Percentiles rank a stretch among this genome's conserved stretches.
Conservation (phyloP, 805 yeast species). For the Metschnikowia gelsemii region DNA sequence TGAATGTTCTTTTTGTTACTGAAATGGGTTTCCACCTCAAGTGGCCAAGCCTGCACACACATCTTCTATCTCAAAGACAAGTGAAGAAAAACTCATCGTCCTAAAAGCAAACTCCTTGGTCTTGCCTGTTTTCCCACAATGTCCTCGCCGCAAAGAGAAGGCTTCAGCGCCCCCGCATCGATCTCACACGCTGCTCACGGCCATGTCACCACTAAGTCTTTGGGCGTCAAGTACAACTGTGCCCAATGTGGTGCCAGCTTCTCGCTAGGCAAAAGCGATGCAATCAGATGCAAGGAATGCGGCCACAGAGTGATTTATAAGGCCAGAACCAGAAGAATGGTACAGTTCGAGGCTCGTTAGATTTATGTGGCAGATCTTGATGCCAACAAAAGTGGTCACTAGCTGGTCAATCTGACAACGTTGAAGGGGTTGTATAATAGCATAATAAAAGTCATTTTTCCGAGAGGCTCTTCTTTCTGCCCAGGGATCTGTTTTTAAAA, state of each 20-base stretch:
- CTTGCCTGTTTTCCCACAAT: constrained; percentile 19
- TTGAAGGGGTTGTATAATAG: constrained; percentile 11
- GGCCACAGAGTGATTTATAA: constrained; percentile 97
- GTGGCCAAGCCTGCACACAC: constrained; percentile 5
- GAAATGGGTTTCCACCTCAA: too few species aligned
- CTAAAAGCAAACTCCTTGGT: too few species aligned
- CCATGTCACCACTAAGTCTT: constrained; percentile 58
- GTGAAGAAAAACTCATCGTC: not conserved
- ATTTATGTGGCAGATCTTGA: not conserved
- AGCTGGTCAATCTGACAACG: not conserved
- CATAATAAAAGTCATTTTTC: constrained; percentile 9
- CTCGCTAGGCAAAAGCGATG: constrained; percentile 87
- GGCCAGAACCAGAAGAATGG: constrained; percentile 97
- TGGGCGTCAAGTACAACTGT: constrained; percentile 90
- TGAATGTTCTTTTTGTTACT: too few species aligned
- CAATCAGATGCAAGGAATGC: constrained; percentile 97
- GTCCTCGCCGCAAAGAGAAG: constrained; percentile 71
- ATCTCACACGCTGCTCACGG: constrained; percentile 80
- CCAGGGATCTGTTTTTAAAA: too few species aligned
- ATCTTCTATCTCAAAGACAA: not conserved
- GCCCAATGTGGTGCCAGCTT: constrained; percentile 93
- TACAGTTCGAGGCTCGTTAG: constrained; percentile 48
- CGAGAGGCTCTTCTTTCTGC: not conserved
- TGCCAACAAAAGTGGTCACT: not conserved
- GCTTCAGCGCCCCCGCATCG: constrained; percentile 79